Evolutionary conservation across 805 yeast genomes (phyloP), one percentile per base, ranked within the genome.

Genomic region (Saturnispora sekii): DNA sequence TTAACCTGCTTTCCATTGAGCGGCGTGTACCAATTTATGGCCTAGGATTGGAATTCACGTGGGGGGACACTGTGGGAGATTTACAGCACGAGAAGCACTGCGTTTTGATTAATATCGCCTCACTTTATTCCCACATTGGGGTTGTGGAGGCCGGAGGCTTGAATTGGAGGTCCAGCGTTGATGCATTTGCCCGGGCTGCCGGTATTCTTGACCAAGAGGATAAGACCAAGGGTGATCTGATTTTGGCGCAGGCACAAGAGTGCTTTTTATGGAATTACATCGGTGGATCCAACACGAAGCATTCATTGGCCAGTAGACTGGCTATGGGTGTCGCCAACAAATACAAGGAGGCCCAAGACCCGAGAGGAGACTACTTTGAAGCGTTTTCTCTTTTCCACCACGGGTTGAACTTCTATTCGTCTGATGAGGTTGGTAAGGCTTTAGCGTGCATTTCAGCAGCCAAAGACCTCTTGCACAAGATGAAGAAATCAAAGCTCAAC

Each of bases 211-310:
- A 21, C 26, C 26, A 21, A 5, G 8, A 21, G 26, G 76, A 81
- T 17, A 78, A 86, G 0, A 76, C 85, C 9, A 70, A 71, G 35
- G 80, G 85, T 12, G 73, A 72, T 51, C 60, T 89, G 44, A 77
- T 82, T 76, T 66, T 87, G 45, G 93, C 94, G 0, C 96, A 90
- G 60, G 86, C 93, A 3, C 96, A 89, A 58, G 96, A 93, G 52
- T 73, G 83, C 6, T 89, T 90, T 59, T 64, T 82, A 3, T 59
- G 80, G 55, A 81, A 77, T 51, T 75, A 78, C 8, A 58, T 86
- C 32, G 76, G 72, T 4, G 64, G 63, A 3, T 58, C 65, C 3
- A 59, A 58, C 16, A 59, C 73, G 7, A 83, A 84, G 56, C 77
- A 80, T 35, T 75, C 90, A 0, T 67, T 90, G 58, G 72, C 84